These are phyloP conservation scores for Athelia psychrophila DNA, from an alignment of 1,284 basidiomycete genomes.

Conservation along the genomic window DNA sequence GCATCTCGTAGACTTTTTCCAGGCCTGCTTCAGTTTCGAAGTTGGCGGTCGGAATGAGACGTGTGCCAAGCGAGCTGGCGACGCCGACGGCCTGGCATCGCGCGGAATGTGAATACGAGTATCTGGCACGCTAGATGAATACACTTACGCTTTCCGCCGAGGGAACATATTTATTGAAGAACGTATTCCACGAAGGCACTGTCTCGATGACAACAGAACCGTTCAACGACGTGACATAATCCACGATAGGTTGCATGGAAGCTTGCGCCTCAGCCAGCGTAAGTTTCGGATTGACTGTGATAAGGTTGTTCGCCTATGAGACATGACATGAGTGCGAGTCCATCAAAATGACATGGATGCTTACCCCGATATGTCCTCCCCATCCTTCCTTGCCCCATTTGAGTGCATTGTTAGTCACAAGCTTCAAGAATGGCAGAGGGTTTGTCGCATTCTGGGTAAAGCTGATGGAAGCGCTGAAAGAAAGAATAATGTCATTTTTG, in stretches of 20 bases:
- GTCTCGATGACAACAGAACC: conserved; percentile 29
- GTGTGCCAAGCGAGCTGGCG: conserved; percentile 25
- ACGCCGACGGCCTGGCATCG: conserved; percentile 23
- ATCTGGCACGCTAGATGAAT: neutral
- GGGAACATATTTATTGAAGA: conserved; percentile 28
- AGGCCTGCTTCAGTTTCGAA: conserved; percentile 23
- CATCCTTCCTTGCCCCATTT: conserved; percentile 16
- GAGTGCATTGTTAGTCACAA: conserved; percentile 10
- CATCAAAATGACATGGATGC: neutral
- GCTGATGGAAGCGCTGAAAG: conserved; percentile 1
- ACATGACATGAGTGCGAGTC: conserved; percentile 1
- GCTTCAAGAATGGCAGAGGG: conserved; percentile 13
- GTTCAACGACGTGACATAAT: conserved; percentile 26
- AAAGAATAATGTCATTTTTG: conserved; percentile 3
- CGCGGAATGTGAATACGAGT: neutral
- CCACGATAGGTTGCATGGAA: conserved; percentile 26
- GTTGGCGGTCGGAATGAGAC: conserved; percentile 24
- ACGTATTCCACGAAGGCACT: conserved; percentile 26
- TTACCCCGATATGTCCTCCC: conserved; percentile 14
- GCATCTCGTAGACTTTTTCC: conserved; percentile 20
- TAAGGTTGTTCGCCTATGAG: conserved; percentile 2
- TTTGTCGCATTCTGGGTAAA: conserved; percentile 8
- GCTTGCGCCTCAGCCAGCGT: conserved; percentile 21
- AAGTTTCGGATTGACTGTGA: conserved; percentile 26
- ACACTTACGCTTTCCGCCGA: conserved; percentile 21